Evolutionary conservation across 352 stramenopile genomes (phyloP), one percentile per base, ranked within the genome.

Genomic region (Phytopythium litorale): DNA sequence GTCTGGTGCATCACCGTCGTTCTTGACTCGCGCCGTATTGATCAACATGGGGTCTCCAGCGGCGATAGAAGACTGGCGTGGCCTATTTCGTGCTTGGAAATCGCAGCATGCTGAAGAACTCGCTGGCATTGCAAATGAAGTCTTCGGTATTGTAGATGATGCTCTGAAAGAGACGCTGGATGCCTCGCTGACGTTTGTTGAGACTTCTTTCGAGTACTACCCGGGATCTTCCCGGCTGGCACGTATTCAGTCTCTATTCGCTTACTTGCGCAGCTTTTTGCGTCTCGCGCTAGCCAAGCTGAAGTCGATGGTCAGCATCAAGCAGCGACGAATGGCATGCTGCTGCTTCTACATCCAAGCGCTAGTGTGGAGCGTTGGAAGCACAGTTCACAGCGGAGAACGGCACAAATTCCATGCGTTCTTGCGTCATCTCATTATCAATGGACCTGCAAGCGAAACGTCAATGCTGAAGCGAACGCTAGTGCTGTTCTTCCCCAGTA

Each of bases 261-360:
- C 72, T 1, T n/a, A 91, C 1, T 78, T 92, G 16, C 62, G 87
- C 49, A 88, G 76, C 43, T 75, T 67, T 1, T 30, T 91, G 7
- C 64, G 61, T 1, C 70, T 87, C n/a, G 79, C 75, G 7, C 88
- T 79, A 71, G 28, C 66, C 28, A 91, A 91, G 40, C 58, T 89
- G 50, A 63, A 45, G n/a, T 56, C 56, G 0, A 79, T 93, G 71
- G 70, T 71, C 19, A 92, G 78, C 28, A 71, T 67, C 3, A 91
- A 92, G 56, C 81, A 91, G 54, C 71, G 79, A 12, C 75, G 67
- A 25, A 87, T 75, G 21, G 72, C 79, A 0, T 60, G 88, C 6
- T 73, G 89, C 37, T 91, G 81, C 55, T 76, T 83, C 25, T 92
- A 84, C 48, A 60, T 94, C 6, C 85, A 92, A 48, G 74, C 81